A percentile compares a stretch with the other conserved stretches of the same genome.
phyloP scores from a whole-genome alignment of 495 filamentous ascomycete genomes.

The Trichocladium uniseriatum region DNA sequence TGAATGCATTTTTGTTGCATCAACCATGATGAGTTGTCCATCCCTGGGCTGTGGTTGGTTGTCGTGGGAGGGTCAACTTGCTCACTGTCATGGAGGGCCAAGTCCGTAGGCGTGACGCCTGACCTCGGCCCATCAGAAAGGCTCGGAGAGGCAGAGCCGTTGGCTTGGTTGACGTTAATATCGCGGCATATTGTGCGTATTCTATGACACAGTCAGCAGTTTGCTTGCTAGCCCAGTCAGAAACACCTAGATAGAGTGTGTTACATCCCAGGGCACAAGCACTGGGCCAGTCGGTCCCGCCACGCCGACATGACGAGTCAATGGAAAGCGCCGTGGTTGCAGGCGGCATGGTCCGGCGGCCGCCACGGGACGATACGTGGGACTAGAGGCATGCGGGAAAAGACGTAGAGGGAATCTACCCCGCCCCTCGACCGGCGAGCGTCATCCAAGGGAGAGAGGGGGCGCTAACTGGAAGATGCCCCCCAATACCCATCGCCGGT shows the following conservation, averaged over 20 bases:
- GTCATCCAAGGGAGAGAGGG: neutral
- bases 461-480: neutral
- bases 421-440: slow-evolving; percentile 3
- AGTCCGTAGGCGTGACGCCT: too few species aligned
- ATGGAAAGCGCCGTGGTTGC: slow-evolving; percentile 6
- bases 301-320: neutral
- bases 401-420: neutral
- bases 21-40: slow-evolving; percentile 6
- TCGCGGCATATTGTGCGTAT: slow-evolving; percentile 22
- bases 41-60: neutral
- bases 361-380: too few species aligned
- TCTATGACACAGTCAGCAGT: slow-evolving; percentile 18
- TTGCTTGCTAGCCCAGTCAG: slow-evolving; percentile 8
- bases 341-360: slow-evolving; percentile 22
- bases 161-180: slow-evolving; percentile 6
- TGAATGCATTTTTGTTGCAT: neutral
- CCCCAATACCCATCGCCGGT: slow-evolving; percentile 9
- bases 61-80: too few species aligned
- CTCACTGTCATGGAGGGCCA: too few species aligned
- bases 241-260: neutral
- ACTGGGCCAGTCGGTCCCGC: slow-evolving; percentile 1
- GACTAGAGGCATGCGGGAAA: slow-evolving; percentile 5
- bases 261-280: slow-evolving; percentile 2
- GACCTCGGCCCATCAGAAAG: neutral
- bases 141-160: neutral